These are phyloP conservation scores for Solanum hybrid DNA, from an alignment of 305 asterid species.

Conservation along the genomic window DNA sequence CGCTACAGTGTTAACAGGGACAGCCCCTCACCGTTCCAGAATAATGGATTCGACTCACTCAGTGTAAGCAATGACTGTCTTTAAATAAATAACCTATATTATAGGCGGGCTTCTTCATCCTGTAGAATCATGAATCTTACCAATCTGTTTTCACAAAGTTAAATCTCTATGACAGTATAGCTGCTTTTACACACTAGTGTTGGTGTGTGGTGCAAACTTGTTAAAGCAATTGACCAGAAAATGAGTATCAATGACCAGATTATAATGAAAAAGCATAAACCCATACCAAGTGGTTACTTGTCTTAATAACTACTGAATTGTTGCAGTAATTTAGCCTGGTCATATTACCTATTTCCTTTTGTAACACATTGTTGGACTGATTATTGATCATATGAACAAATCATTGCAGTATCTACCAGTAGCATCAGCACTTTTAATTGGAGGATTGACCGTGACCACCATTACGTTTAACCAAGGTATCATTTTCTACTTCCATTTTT, in stretches of 20 bases:
- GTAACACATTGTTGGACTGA: not conserved
- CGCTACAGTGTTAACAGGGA: conserved; percentile 60
- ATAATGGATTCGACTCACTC: conserved; percentile 34
- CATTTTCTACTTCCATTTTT: not conserved
- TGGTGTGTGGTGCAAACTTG: not conserved
- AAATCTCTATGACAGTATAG: not conserved
- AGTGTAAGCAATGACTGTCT: conserved; percentile 22
- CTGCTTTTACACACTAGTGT: not conserved
- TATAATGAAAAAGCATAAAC: not conserved
- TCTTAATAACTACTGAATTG: not conserved
- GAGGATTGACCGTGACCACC: conserved; percentile 86
- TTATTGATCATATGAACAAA: not conserved
- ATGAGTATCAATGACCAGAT: not conserved
- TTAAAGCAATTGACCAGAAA: not conserved
- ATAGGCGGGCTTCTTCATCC: not conserved
- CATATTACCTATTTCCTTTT: not conserved
- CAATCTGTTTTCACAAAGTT: not conserved
- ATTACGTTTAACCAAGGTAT: conserved; percentile 88
- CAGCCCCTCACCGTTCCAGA: conserved; percentile 50
- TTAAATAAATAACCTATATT: not conserved
- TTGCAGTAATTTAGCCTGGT: not conserved
- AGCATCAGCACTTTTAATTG: conserved; percentile 89
- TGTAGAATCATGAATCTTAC: not conserved
- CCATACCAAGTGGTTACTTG: not conserved
- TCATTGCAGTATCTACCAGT: conserved; percentile 84